Percentiles rank a stretch among this genome's conserved stretches.
phyloP scores from a whole-genome alignment of 2,329 filamentous ascomycete species.

The Fusarium illudens region DNA sequence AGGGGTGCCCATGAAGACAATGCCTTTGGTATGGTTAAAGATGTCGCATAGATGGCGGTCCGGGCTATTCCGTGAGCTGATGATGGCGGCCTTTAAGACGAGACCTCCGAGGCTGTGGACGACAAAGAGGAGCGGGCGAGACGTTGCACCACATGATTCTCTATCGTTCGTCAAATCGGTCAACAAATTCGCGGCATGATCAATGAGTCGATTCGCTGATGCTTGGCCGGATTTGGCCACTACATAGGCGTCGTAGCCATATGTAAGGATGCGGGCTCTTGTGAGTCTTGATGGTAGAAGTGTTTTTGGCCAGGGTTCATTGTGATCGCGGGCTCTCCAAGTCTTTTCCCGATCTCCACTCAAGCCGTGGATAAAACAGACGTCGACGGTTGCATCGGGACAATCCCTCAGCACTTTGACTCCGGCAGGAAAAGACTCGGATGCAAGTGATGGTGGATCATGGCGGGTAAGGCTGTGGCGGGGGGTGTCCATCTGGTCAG shows the following conservation, averaged over 20 bases:
- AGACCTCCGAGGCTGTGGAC: constrained; percentile 52
- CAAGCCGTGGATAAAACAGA: constrained; percentile 54
- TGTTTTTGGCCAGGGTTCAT: constrained; percentile 46
- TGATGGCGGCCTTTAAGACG: constrained; percentile 50
- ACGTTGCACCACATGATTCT: constrained; percentile 16
- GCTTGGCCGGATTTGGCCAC: constrained; percentile 31
- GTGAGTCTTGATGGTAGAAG: constrained; percentile 45
- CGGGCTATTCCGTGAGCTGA: constrained; percentile 43
- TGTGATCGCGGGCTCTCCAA: constrained; percentile 46
- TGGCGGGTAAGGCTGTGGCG: background rate
- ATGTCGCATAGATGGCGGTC: constrained; percentile 44
- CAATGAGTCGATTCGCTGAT: constrained; percentile 38
- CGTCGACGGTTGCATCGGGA: constrained; percentile 16
- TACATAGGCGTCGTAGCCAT: constrained; percentile 51
- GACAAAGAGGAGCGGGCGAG: constrained; percentile 47
- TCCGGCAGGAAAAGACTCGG: constrained; percentile 16
- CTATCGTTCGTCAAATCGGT: constrained; percentile 40
- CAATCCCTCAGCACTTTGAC: constrained; percentile 16
- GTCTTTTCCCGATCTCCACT: constrained; percentile 50
- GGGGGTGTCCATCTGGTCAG: background rate
- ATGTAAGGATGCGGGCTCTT: constrained; percentile 49
- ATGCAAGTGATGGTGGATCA: background rate
- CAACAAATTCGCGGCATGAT: constrained; percentile 46
- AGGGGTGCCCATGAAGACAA: constrained; percentile 52
- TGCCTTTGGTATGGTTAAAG: constrained; percentile 39